A percentile compares a stretch with the other conserved stretches of the same genome.
Evolutionary conservation across 108 stramenopile genomes (phyloP).

Genomic region (Epipyxis sp.): DNA sequence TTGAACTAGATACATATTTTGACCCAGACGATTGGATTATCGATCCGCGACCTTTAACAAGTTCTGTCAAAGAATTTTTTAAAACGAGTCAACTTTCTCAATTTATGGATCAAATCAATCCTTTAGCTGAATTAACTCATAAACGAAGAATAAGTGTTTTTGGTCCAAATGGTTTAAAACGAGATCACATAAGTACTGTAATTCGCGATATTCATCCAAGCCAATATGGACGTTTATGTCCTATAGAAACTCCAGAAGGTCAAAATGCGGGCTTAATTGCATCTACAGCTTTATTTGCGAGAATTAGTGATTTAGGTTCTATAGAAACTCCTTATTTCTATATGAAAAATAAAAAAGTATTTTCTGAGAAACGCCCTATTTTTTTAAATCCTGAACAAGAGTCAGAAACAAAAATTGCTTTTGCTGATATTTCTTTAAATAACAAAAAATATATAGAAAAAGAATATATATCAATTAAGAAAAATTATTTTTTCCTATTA

Average conservation of each 20-base stretch:
- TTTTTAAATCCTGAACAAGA: constrained; percentile 32
- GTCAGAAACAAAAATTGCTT: constrained; percentile 10
- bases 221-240: constrained; percentile 30
- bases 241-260: constrained; percentile 30
- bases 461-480: constrained; percentile 23
- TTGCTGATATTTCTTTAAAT: constrained; percentile 22
- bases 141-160: constrained; percentile 36
- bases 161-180: constrained; percentile 34
- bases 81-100: constrained; percentile 29
- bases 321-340: constrained; percentile 27
- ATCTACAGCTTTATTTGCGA: background rate
- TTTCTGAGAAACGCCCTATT: constrained; percentile 21
- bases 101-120: constrained; percentile 39
- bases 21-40: constrained; percentile 2
- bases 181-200: constrained; percentile 29
- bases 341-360: background rate
- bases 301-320: constrained; percentile 21
- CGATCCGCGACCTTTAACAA: constrained; percentile 23
- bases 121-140: constrained; percentile 31
- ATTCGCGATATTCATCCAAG: constrained; percentile 32
- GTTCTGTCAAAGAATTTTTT: constrained; percentile 26
- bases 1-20: constrained; percentile 18
- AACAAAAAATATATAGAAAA: constrained; percentile 9
- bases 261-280: constrained; percentile 26
- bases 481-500: constrained; percentile 26